Conservation (phyloP, 257 asterid species). For the Capsicum pubescens region DNA sequence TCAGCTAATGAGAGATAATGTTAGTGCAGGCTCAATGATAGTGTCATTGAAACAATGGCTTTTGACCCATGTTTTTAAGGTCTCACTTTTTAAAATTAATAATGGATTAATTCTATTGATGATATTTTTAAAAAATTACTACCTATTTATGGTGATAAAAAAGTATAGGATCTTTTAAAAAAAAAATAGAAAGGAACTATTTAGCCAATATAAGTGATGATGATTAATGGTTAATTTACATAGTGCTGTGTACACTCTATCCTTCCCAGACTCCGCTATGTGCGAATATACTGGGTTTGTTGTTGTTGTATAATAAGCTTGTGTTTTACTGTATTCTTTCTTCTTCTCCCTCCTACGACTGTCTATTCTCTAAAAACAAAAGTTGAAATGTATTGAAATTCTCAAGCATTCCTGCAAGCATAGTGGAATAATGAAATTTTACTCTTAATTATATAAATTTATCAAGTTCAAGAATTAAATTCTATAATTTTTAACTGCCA, state of each 20-base stretch:
- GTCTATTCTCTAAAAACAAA: too few relatives aligned
- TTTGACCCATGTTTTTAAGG: background rate
- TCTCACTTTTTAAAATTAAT: background rate
- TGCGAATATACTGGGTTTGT: too few relatives aligned
- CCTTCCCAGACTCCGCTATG: too few relatives aligned
- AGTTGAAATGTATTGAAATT: background rate
- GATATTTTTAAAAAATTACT: background rate
- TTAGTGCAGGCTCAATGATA: background rate
- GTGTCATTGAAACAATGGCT: background rate
- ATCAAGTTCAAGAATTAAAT: background rate
- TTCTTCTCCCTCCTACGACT: background rate
- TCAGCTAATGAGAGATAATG: background rate
- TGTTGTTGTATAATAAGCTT: too few relatives aligned
- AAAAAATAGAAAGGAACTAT: too few relatives aligned
- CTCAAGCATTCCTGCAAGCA: background rate
- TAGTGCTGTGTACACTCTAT: too few relatives aligned
- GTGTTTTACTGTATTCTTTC: too few relatives aligned
- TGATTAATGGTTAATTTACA: background rate
- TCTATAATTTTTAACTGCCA: background rate
- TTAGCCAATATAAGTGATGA: background rate
- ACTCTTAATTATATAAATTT: background rate
- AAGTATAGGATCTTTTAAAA: background rate
- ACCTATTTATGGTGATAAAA: background rate
- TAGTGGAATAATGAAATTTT: background rate
- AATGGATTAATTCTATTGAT: background rate